Evolutionary conservation across 805 yeast species (phyloP).

Genomic region (Dipodascus albidus): DNA sequence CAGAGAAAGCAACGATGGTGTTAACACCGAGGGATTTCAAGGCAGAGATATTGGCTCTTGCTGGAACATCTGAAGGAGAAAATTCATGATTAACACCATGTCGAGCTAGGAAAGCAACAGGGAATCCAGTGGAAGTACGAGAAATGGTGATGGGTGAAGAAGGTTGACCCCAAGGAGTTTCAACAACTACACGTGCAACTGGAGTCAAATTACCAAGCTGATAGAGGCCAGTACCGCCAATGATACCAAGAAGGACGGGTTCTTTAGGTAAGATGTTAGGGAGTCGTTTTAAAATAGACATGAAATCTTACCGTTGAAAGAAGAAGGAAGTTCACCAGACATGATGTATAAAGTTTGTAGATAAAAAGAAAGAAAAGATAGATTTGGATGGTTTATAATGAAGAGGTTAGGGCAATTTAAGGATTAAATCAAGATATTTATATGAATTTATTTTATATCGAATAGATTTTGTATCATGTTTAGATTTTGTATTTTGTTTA

Average conservation of each 20-base stretch:
- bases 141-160: slow-evolving; percentile 89
- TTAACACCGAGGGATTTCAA: slow-evolving; percentile 77
- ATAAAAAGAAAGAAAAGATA: not conserved
- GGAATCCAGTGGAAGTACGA: slow-evolving; percentile 62
- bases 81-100: slow-evolving; percentile 87
- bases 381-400: not conserved
- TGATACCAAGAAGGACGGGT: slow-evolving; percentile 73
- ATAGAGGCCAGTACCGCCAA: slow-evolving; percentile 98
- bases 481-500: no score
- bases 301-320: slow-evolving; percentile 16
- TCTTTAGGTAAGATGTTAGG: slow-evolving; percentile 23
- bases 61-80: slow-evolving; percentile 87
- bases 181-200: slow-evolving; percentile 68
- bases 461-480: no score
- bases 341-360: slow-evolving; percentile 4
- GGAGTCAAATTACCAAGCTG: slow-evolving; percentile 72
- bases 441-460: no score
- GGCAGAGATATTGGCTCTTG: slow-evolving; percentile 92
- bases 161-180: slow-evolving; percentile 97
- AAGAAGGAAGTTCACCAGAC: slow-evolving; percentile 13
- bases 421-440: no score
- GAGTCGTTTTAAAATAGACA: not conserved
- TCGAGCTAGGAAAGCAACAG: slow-evolving; percentile 88
- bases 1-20: slow-evolving; percentile 84
- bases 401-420: not conserved